phyloP scores from a whole-genome alignment of 768 basidiomycete genomes.

The Clitopilus passeckerianus region DNA sequence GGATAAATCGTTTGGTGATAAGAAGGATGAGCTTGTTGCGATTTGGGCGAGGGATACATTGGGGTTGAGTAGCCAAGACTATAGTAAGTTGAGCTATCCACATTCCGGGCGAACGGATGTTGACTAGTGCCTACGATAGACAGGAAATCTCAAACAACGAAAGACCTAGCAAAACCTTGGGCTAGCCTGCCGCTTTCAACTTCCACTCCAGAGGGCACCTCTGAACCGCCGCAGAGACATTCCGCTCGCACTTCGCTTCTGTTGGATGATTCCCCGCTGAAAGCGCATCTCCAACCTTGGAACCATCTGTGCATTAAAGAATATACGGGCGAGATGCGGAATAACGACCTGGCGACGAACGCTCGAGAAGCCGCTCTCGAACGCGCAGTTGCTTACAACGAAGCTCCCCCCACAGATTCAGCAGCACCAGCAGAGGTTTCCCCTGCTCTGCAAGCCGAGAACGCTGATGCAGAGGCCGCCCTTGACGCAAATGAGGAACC shows the following conservation, averaged over 20 bases:
- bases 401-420: not conserved
- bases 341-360: conserved; percentile 6
- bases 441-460: too few relatives aligned
- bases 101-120: not conserved
- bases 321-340: conserved; percentile 34
- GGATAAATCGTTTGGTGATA: conserved; percentile 45
- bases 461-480: not conserved
- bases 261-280: conserved; percentile 52
- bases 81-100: conserved; percentile 44
- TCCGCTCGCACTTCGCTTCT: conserved; percentile 44
- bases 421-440: too few relatives aligned
- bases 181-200: conserved; percentile 19
- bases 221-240: conserved; percentile 17
- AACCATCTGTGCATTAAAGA: conserved; percentile 78
- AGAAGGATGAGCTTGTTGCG: conserved; percentile 40
- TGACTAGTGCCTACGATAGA: conserved; percentile 18
- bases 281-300: conserved; percentile 66
- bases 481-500: not conserved
- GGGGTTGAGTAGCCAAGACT: conserved; percentile 56
- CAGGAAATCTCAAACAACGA: conserved; percentile 54
- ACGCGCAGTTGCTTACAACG: not conserved
- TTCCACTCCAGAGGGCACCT: not conserved
- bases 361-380: not conserved
- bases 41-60: conserved; percentile 81
- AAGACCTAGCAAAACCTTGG: conserved; percentile 74